These are phyloP conservation scores for Clarkia xantiana DNA, from an alignment of 345 rosid genomes.

Conservation along the genomic window DNA sequence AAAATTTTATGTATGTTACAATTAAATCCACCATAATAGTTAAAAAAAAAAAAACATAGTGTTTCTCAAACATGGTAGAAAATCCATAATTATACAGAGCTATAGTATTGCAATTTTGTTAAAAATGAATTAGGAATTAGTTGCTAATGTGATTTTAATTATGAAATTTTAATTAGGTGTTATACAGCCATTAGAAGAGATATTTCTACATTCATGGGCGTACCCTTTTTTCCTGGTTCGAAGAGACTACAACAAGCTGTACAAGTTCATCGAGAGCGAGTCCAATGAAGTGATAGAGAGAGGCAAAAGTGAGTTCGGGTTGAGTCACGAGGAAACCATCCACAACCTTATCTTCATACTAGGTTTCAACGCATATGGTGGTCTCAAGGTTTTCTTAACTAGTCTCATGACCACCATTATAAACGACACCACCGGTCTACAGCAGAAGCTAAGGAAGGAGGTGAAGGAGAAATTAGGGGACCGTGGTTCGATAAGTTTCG, in stretches of 20 bases:
- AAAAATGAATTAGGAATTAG: too few species aligned
- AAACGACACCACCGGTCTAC: constrained; percentile 42
- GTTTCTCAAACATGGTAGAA: too few species aligned
- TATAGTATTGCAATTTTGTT: too few species aligned
- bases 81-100: too few species aligned
- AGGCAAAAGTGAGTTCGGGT: constrained; percentile 43
- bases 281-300: constrained; percentile 35
- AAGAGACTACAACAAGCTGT: constrained; percentile 46
- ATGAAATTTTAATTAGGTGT: constrained; percentile 1
- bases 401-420: constrained; percentile 18
- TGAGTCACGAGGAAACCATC: constrained; percentile 39
- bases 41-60: too few species aligned
- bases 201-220: constrained; percentile 66
- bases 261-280: constrained; percentile 31
- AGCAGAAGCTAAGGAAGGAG: constrained; percentile 30
- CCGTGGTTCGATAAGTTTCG: constrained; percentile 41
- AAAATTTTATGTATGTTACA: too few species aligned
- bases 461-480: constrained; percentile 25
- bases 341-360: constrained; percentile 56
- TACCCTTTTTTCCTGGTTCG: constrained; percentile 49
- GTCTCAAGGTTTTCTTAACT: constrained; percentile 57
- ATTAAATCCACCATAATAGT: too few species aligned
- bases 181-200: constrained; percentile 48
- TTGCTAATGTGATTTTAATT: neutral
- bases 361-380: constrained; percentile 82